Percentiles rank a stretch among this genome's conserved stretches.
Evolutionary conservation across 345 rosid genomes (phyloP).

Genomic region (Eutrema yunnanense): DNA sequence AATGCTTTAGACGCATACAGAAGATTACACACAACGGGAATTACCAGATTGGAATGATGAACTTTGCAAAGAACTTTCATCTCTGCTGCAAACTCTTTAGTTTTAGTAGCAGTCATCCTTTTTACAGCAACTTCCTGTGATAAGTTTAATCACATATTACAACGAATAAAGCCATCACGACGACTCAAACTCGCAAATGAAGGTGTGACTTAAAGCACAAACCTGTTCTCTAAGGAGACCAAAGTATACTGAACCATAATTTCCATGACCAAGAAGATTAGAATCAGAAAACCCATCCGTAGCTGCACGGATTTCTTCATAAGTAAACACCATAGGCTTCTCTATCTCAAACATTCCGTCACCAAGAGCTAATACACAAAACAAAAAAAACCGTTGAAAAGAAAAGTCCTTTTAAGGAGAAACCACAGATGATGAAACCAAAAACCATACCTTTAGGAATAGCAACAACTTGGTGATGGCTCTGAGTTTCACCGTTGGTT

Average conservation of each 20-base stretch:
- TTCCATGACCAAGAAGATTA: conserved; percentile 89
- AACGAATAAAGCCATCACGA: neutral
- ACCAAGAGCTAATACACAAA: conserved; percentile 47
- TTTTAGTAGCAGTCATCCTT: conserved; percentile 89
- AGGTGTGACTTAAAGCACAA: neutral
- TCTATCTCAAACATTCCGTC: conserved; percentile 68
- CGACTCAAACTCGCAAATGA: neutral
- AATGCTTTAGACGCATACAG: neutral
- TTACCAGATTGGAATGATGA: conserved; percentile 96
- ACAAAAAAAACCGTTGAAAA: neutral
- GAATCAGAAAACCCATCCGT: conserved; percentile 83
- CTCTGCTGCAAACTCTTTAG: conserved; percentile 92
- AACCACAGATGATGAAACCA: neutral
- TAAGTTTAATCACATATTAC: conserved; percentile 13
- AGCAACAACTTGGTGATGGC: conserved; percentile 44
- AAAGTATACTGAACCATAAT: conserved; percentile 83
- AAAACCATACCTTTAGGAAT: conserved; percentile 56
- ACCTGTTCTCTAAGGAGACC: conserved; percentile 86
- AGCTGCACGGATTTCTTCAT: conserved; percentile 60
- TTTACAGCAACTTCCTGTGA: conserved; percentile 84
- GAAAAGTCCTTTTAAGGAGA: neutral
- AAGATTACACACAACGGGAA: neutral
- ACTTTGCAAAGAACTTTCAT: conserved; percentile 93
- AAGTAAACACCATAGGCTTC: conserved; percentile 77
- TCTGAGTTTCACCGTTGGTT: conserved; percentile 51